Conservation (phyloP, 139 green algal genomes). For the Chlorella sp. region DNA sequence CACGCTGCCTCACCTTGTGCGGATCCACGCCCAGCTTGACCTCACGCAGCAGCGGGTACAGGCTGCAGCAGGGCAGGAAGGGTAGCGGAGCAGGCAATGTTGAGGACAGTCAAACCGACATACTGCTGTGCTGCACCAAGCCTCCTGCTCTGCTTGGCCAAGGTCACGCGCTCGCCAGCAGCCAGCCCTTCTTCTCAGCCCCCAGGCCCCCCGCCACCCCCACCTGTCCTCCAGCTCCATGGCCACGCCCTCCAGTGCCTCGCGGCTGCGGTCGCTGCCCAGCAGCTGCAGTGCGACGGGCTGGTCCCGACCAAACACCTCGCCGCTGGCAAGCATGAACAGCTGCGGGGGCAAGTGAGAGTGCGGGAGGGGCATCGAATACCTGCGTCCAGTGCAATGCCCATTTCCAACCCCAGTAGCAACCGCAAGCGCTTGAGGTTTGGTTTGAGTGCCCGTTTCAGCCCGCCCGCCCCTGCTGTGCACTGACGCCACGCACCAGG, state of each 20-base stretch:
- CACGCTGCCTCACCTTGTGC: background rate
- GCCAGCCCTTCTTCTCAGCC: too few relatives aligned
- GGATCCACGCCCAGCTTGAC: constrained; percentile 49
- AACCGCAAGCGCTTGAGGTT: too few relatives aligned
- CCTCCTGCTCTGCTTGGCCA: too few relatives aligned
- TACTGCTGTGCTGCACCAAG: background rate
- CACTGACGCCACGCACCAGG: constrained; percentile 46
- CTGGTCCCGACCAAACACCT: constrained; percentile 90
- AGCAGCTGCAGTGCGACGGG: constrained; percentile 89
- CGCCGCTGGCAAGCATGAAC: constrained; percentile 88
- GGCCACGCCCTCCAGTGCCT: constrained; percentile 91
- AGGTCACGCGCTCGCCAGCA: too few relatives aligned
- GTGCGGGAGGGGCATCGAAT: too few relatives aligned
- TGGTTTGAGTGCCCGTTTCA: too few relatives aligned
- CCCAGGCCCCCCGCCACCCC: background rate
- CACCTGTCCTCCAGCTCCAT: constrained; percentile 96
- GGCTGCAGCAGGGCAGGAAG: constrained; percentile 9
- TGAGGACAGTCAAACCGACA: too few relatives aligned
- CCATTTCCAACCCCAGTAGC: too few relatives aligned
- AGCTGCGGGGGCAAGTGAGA: constrained; percentile 34
- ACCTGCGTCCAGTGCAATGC: too few relatives aligned
- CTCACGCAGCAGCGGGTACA: constrained; percentile 92
- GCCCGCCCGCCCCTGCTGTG: too few relatives aligned
- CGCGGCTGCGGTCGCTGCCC: constrained; percentile 74
- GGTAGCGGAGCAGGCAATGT: too few relatives aligned